Percentiles rank a stretch among this genome's conserved stretches.
phyloP scores from a whole-genome alignment of 129 eudicot species.

The Mikania micrantha region DNA sequence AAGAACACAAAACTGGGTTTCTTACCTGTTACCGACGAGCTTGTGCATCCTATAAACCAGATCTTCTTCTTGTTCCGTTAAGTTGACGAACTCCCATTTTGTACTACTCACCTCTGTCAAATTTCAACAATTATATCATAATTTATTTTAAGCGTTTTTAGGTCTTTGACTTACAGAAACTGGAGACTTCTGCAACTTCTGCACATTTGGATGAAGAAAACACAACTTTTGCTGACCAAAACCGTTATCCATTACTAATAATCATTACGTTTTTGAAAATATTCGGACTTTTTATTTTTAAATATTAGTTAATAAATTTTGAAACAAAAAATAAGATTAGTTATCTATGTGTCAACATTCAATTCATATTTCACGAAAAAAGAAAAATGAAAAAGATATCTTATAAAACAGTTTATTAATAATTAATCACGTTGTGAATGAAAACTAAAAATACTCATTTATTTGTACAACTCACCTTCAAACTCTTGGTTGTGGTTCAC shows the following conservation, averaged over 20 bases:
- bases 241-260: not conserved
- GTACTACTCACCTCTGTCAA: constrained; percentile 44
- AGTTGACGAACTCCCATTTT: constrained; percentile 42
- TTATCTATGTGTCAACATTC: too few species aligned
- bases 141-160: not conserved
- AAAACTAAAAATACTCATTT: not conserved
- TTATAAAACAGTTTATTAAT: not conserved
- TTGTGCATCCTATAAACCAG: constrained; percentile 58
- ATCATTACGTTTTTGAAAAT: not conserved
- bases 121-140: not conserved
- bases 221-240: not conserved
- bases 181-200: not conserved
- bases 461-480: constrained; percentile 14
- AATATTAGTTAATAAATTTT: not conserved
- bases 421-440: too few species aligned
- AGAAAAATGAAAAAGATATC: not conserved
- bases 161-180: not conserved
- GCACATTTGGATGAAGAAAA: not conserved
- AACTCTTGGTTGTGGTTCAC: constrained; percentile 4
- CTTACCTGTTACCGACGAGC: constrained; percentile 63
- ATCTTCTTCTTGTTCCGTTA: constrained; percentile 56
- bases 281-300: not conserved
- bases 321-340: not conserved
- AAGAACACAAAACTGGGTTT: not conserved
- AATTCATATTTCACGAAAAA: too few species aligned